phyloP scores from a whole-genome alignment of 148 eudicot genomes.

The Persicaria tinctoria region DNA sequence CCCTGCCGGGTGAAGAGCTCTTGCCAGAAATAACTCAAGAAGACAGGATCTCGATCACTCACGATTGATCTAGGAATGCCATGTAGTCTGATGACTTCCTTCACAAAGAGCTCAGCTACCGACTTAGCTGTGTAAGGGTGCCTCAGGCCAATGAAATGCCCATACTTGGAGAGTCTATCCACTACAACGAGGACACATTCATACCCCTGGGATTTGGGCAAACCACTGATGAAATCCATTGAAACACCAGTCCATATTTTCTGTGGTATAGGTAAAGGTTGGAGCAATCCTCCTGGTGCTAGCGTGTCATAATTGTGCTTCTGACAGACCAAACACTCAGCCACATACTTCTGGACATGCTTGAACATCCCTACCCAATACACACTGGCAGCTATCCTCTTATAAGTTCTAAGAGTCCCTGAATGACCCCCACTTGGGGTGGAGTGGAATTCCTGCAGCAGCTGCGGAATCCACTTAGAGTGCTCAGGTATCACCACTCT shows the following conservation, averaged over 20 bases:
- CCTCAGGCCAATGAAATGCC: not conserved
- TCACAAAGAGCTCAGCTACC: not conserved
- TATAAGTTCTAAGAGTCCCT: not conserved
- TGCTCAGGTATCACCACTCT: not conserved
- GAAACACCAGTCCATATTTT: not conserved
- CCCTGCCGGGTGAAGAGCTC: not conserved
- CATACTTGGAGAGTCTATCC: constrained; percentile 2
- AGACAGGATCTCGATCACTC: not conserved
- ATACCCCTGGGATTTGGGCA: not conserved
- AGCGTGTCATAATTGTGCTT: constrained; percentile 1
- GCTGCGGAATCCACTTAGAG: not conserved
- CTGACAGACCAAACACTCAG: not conserved
- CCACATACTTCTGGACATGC: not conserved
- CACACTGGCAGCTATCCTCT: not conserved
- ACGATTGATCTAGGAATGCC: not conserved
- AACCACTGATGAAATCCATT: constrained; percentile 2
- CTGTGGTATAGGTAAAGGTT: not conserved
- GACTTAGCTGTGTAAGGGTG: not conserved
- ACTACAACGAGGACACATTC: not conserved
- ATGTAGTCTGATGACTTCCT: not conserved
- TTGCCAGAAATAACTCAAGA: not conserved
- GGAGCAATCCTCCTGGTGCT: not conserved
- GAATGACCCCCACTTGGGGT: not conserved
- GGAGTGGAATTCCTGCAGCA: not conserved
- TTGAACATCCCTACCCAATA: not conserved